A percentile compares a stretch with the other conserved stretches of the same genome.
Evolutionary conservation across 179 eudicot genomes (phyloP).

Genomic region (Silene vulgaris): DNA sequence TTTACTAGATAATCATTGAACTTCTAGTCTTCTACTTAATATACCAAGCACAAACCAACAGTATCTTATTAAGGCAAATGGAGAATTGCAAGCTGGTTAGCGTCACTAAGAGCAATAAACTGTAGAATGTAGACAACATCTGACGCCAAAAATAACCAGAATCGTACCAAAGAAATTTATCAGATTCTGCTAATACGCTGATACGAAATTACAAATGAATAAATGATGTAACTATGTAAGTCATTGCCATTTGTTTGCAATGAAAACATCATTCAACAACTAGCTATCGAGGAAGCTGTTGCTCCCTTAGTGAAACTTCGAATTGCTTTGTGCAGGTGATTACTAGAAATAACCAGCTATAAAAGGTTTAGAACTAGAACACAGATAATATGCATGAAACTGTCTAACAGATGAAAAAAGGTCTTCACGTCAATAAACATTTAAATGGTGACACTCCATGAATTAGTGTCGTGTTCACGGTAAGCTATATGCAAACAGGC

Average conservation of each 20-base stretch:
- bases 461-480: neutral
- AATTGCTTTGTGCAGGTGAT: neutral
- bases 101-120: neutral
- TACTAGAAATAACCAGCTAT: neutral
- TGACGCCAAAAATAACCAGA: neutral
- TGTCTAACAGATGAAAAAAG: neutral
- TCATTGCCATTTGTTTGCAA: neutral
- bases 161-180: constrained; percentile 1
- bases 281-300: neutral
- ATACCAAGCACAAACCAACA: neutral
- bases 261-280: neutral
- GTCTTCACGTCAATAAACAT: neutral
- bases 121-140: neutral
- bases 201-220: neutral
- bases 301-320: neutral
- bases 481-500: neutral
- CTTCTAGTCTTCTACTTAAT: constrained; percentile 4
- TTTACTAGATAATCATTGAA: neutral
- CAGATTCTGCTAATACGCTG: constrained; percentile 7
- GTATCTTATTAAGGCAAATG: neutral
- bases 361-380: neutral
- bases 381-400: neutral
- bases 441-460: neutral
- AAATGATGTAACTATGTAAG: neutral
- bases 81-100: neutral